These are phyloP conservation scores for Lunasporangiospora selenospora DNA, from an alignment of 192 early-diverging fungal genomes.

Conservation along the genomic window DNA sequence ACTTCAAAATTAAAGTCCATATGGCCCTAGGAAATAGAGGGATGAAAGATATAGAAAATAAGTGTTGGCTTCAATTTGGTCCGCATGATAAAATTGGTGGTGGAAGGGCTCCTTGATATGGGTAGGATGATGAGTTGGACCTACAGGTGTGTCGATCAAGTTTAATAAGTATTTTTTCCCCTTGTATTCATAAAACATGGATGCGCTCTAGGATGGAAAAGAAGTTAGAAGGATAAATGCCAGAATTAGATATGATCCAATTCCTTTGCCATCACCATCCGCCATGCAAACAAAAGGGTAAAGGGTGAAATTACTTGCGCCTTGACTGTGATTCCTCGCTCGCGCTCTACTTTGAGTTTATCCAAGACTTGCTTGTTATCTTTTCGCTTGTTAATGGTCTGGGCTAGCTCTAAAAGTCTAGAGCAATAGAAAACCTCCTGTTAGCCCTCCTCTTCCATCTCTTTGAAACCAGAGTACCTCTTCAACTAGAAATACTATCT, in stretches of 20 bases:
- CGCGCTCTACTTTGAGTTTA: constrained; percentile 94
- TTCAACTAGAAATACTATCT: too few species aligned
- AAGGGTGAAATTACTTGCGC: constrained; percentile 86
- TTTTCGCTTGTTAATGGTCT: constrained; percentile 75
- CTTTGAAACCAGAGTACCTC: too few species aligned
- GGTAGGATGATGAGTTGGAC: not conserved
- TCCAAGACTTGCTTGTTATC: constrained; percentile 93
- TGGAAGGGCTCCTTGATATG: too few species aligned
- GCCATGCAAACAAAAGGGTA: not conserved
- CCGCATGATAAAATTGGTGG: not conserved
- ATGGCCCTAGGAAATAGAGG: constrained; percentile 64
- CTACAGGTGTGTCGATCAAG: constrained; percentile 94
- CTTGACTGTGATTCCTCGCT: constrained; percentile 98
- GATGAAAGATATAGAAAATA: constrained; percentile 12
- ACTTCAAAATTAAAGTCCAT: constrained; percentile 98
- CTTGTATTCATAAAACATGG: constrained; percentile 91
- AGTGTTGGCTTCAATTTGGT: not conserved
- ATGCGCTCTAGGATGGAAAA: constrained; percentile 67
- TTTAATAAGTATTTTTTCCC: constrained; percentile 89
- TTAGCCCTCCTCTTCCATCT: too few species aligned
- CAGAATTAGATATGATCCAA: not conserved
- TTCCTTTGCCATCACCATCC: not conserved
- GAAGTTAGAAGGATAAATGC: not conserved
- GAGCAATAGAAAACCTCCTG: not conserved
- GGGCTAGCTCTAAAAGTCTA: constrained; percentile 88